These are phyloP conservation scores for Cyberlindnera sargentensis DNA, from an alignment of 805 yeast genomes.

Conservation along the genomic window DNA sequence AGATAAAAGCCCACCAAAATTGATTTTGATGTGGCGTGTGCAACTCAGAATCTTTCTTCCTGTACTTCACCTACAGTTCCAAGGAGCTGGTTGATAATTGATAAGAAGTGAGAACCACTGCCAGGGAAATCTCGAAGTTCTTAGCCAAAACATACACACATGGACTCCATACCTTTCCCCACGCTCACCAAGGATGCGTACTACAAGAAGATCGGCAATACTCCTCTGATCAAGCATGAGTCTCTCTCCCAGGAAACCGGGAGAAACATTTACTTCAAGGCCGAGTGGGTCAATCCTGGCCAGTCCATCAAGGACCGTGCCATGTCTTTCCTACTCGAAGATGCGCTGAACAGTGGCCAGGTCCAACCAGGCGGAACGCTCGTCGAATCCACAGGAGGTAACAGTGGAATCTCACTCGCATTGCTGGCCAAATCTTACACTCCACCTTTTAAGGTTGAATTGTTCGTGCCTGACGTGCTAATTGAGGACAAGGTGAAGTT, in stretches of 20 bases:
- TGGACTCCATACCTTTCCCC: constrained; percentile 8
- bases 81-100: too few relatives aligned
- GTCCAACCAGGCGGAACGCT: constrained; percentile 39
- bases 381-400: constrained; percentile 81
- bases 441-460: constrained; percentile 45
- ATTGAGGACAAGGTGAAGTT: constrained; percentile 59
- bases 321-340: constrained; percentile 59
- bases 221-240: constrained; percentile 60
- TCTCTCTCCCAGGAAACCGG: constrained; percentile 60
- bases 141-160: not conserved
- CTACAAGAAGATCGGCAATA: constrained; percentile 46
- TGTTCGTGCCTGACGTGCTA: constrained; percentile 76
- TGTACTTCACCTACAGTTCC: too few relatives aligned
- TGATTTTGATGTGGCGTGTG: too few relatives aligned
- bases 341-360: constrained; percentile 36
- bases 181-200: constrained; percentile 13
- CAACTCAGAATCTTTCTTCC: too few relatives aligned
- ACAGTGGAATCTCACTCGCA: constrained; percentile 79
- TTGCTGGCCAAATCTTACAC: constrained; percentile 39
- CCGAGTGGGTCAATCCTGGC: constrained; percentile 71
- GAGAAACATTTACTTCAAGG: constrained; percentile 65
- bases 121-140: not conserved
- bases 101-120: not conserved
- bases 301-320: constrained; percentile 82
- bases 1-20: too few relatives aligned